phyloP scores from a whole-genome alignment of 2,329 filamentous ascomycete genomes.

The Aureobasidium leucospermi region DNA sequence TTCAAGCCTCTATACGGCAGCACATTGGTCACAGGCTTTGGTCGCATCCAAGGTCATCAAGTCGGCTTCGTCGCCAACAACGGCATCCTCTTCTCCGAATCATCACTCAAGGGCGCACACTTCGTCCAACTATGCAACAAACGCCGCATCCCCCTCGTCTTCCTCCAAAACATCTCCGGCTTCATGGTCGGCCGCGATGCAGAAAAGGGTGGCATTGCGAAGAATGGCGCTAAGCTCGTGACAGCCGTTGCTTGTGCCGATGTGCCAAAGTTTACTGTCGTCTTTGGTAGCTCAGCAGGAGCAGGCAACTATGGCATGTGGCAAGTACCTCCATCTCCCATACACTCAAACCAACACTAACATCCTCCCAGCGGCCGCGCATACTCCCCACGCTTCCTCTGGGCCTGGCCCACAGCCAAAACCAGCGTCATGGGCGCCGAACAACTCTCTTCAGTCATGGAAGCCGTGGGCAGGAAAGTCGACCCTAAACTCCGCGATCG shows the following conservation, averaged over 20 bases:
- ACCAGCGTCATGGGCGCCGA: slow-evolving; percentile 95
- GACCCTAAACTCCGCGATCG: slow-evolving; percentile 74
- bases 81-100: slow-evolving; percentile 85
- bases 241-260: slow-evolving; percentile 90
- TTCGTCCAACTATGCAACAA: slow-evolving; percentile 94
- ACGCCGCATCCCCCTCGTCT: slow-evolving; percentile 80
- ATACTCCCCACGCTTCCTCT: slow-evolving; percentile 83
- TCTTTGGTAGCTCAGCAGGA: slow-evolving; percentile 87
- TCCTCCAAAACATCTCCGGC: slow-evolving; percentile 92
- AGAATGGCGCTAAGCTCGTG: slow-evolving; percentile 95
- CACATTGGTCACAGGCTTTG: slow-evolving; percentile 88
- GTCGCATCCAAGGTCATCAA: slow-evolving; percentile 77
- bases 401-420: slow-evolving; percentile 97
- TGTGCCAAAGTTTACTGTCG: slow-evolving; percentile 94
- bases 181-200: slow-evolving; percentile 97
- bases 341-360: not conserved
- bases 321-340: slow-evolving; percentile 32
- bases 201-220: slow-evolving; percentile 90
- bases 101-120: slow-evolving; percentile 87
- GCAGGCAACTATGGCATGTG: slow-evolving; percentile 99
- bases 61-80: slow-evolving; percentile 95
- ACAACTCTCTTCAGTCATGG: slow-evolving; percentile 89
- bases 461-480: slow-evolving; percentile 75
- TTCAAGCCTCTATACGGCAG: slow-evolving; percentile 90
- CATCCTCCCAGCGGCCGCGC: slow-evolving; percentile 60